Evolutionary conservation across 73 alveolate genomes (phyloP).

Genomic region (Paraurostyla sp.): DNA sequence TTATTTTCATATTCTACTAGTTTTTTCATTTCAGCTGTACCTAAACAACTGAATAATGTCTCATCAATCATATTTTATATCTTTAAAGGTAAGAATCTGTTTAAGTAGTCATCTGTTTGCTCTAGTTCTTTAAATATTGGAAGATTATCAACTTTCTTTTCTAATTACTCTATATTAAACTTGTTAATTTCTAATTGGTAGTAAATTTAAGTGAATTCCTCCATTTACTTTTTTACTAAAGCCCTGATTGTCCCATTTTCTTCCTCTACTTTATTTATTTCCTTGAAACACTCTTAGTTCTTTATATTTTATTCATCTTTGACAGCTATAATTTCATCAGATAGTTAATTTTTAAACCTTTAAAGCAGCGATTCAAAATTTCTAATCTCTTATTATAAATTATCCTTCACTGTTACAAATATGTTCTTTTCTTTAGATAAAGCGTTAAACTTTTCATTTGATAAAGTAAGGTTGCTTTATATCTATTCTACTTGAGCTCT

Average conservation of each 20-base stretch:
- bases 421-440: constrained; percentile 20
- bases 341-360: background rate
- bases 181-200: constrained; percentile 10
- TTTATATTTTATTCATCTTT: background rate
- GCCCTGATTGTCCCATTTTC: background rate
- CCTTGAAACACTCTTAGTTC: background rate
- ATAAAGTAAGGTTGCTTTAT: background rate
- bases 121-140: constrained; percentile 4
- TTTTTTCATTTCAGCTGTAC: background rate
- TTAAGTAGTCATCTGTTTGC: constrained; percentile 34
- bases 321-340: background rate
- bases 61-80: constrained; percentile 48
- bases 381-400: background rate
- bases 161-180: background rate
- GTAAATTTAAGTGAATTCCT: background rate
- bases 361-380: background rate
- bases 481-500: background rate
- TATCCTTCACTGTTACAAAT: constrained; percentile 27
- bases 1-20: background rate
- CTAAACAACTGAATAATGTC: background rate
- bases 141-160: background rate
- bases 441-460: constrained; percentile 40
- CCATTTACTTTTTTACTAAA: constrained; percentile 12
- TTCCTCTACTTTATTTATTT: background rate
- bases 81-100: constrained; percentile 13